Conservation (phyloP, 257 asterid genomes). For the Nicotiana benthamiana region DNA sequence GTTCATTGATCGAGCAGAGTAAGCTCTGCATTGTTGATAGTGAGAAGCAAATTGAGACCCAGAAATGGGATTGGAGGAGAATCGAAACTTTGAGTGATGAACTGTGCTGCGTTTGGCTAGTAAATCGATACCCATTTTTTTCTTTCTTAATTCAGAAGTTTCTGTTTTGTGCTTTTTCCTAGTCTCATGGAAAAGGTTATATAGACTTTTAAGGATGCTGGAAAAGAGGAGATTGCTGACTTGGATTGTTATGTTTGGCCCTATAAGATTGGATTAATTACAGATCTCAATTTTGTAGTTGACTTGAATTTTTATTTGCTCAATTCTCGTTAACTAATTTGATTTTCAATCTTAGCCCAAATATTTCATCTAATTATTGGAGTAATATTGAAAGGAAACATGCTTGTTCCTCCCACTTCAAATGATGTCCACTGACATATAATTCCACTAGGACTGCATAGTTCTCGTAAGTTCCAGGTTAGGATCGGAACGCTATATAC, state of each 20-base stretch:
- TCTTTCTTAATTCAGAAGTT: background rate
- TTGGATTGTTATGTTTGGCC: background rate
- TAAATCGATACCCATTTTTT: constrained; percentile 32
- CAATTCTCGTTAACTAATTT: background rate
- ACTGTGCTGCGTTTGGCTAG: constrained; percentile 18
- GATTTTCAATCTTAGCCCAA: background rate
- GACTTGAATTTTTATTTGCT: background rate
- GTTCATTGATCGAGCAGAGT: background rate
- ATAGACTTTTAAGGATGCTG: background rate
- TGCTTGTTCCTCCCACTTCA: too few species aligned
- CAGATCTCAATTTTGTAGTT: background rate
- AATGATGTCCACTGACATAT: too few species aligned
- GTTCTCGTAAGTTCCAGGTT: background rate
- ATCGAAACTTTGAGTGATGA: constrained; percentile 20
- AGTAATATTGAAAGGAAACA: background rate
- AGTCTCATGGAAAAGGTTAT: constrained; percentile 6
- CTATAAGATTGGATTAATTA: background rate
- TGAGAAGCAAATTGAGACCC: background rate
- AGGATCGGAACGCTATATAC: too few species aligned
- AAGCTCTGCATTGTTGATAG: background rate
- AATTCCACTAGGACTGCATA: background rate
- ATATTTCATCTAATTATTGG: background rate
- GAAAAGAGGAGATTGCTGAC: background rate
- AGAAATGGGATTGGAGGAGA: background rate
- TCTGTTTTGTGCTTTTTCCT: constrained; percentile 3